Percentiles rank a stretch among this genome's conserved stretches.
These are phyloP conservation scores for Rhodocollybia butyracea DNA, from an alignment of 768 basidiomycete species.

Conservation along the genomic window DNA sequence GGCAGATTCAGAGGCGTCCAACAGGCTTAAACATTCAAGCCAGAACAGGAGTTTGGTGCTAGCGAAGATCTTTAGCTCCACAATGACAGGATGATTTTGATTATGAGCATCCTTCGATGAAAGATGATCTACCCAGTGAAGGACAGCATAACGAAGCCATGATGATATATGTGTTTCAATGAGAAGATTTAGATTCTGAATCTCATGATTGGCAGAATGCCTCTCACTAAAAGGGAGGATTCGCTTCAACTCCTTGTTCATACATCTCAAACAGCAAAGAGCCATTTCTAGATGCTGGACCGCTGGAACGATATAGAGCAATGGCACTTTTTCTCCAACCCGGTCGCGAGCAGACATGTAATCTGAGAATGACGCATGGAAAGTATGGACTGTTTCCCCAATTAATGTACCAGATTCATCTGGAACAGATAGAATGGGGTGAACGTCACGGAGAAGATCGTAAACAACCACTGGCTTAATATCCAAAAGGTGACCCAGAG, in stretches of 20 bases:
- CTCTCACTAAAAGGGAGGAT: not conserved
- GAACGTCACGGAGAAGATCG: slow-evolving; percentile 1
- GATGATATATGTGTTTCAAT: not conserved
- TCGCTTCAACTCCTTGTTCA: slow-evolving; percentile 3
- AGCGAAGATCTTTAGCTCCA: not conserved
- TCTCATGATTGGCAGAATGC: not conserved
- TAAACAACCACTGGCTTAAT: not conserved
- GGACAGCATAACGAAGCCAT: not conserved
- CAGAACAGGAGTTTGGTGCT: not conserved
- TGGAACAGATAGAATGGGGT: not conserved
- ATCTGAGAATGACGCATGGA: not conserved
- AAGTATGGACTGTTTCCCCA: not conserved
- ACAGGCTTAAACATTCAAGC: not conserved
- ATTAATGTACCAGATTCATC: not conserved
- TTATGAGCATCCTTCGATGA: not conserved
- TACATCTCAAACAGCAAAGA: not conserved
- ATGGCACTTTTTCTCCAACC: not conserved
- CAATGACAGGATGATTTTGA: not conserved
- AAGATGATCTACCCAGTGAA: slow-evolving; percentile 1
- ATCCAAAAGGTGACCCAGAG: not conserved
- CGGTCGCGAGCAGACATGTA: not conserved
- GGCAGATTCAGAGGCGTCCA: not conserved
- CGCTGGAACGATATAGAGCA: not conserved
- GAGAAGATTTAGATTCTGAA: not conserved
- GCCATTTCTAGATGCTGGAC: not conserved